A percentile compares a stretch with the other conserved stretches of the same genome.
phyloP scores from a whole-genome alignment of 2,329 filamentous ascomycete genomes.

The Trichoderma endophyticum region DNA sequence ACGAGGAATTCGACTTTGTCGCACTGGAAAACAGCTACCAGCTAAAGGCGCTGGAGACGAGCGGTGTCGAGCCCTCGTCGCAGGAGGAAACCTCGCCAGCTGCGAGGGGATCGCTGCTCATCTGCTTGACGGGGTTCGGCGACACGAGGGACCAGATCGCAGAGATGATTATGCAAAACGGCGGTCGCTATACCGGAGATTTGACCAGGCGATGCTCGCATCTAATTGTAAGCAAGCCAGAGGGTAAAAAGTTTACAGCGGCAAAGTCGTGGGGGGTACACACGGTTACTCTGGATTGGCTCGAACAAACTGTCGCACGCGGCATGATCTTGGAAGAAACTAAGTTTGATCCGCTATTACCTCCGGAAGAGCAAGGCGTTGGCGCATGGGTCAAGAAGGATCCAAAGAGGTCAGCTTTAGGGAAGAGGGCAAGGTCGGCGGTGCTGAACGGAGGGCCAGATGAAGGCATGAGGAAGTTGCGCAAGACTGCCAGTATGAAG shows the following conservation, averaged over 20 bases:
- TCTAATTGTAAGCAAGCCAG: conserved; percentile 72
- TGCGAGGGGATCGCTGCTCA: conserved; percentile 43
- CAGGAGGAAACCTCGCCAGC: conserved; percentile 21
- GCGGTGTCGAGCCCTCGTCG: conserved; percentile 41
- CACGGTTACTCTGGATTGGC: conserved; percentile 80
- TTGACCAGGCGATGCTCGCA: conserved; percentile 84
- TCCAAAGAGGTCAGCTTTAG: conserved; percentile 44
- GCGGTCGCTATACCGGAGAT: conserved; percentile 83
- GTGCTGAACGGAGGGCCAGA: conserved; percentile 39
- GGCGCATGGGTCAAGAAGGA: conserved; percentile 67
- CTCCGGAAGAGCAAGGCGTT: conserved; percentile 66
- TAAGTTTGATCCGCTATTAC: conserved; percentile 75
- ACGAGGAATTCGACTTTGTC: conserved; percentile 70
- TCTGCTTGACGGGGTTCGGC: conserved; percentile 58
- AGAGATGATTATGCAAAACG: conserved; percentile 63
- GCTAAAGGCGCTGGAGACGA: conserved; percentile 60
- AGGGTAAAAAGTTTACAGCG: conserved; percentile 86
- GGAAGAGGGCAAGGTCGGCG: conserved; percentile 58
- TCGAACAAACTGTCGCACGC: conserved; percentile 75
- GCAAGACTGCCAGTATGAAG: conserved; percentile 82
- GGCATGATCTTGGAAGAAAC: conserved; percentile 88
- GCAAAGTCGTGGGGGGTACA: conserved; percentile 80
- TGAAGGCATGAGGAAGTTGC: conserved; percentile 72
- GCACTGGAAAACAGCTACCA: conserved; percentile 65
- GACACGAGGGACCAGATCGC: conserved; percentile 68